Conservation (phyloP, 2,329 filamentous ascomycete species). For the Verticillium albo-atrum region DNA sequence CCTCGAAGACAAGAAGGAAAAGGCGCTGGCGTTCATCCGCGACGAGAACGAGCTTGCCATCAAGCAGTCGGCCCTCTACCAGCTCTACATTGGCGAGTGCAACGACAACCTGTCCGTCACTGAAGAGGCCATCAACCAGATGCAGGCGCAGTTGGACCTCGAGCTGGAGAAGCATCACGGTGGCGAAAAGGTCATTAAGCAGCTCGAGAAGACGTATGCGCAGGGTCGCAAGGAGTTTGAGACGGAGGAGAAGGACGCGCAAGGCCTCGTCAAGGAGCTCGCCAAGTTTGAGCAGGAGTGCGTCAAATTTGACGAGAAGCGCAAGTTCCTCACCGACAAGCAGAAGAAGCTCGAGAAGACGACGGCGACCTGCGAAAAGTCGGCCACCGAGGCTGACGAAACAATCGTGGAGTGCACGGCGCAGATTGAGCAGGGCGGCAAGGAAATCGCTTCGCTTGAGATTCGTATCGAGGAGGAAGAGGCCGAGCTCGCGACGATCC, state of each 20-base stretch:
- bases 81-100: conserved; percentile 85
- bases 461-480: conserved; percentile 74
- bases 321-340: conserved; percentile 87
- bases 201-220: conserved; percentile 79
- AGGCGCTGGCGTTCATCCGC: conserved; percentile 79
- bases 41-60: conserved; percentile 90
- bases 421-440: conserved; percentile 71
- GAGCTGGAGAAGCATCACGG: conserved; percentile 92
- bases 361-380: conserved; percentile 70
- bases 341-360: conserved; percentile 93
- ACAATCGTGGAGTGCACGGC: conserved; percentile 72
- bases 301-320: conserved; percentile 97
- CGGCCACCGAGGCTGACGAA: conserved; percentile 68
- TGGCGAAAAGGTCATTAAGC: conserved; percentile 84
- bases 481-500: conserved; percentile 73
- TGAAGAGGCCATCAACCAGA: conserved; percentile 83
- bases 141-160: conserved; percentile 79
- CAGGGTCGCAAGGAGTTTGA: conserved; percentile 81
- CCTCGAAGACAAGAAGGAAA: conserved; percentile 95
- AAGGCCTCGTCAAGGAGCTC: conserved; percentile 78
- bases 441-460: conserved; percentile 75
- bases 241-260: conserved; percentile 73
- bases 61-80: conserved; percentile 90
- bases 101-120: conserved; percentile 85
- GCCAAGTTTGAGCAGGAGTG: conserved; percentile 92